These are phyloP conservation scores for Thinopyrum obtusiflorum DNA, from an alignment of 202 grass and related monocot genomes.

Conservation along the genomic window DNA sequence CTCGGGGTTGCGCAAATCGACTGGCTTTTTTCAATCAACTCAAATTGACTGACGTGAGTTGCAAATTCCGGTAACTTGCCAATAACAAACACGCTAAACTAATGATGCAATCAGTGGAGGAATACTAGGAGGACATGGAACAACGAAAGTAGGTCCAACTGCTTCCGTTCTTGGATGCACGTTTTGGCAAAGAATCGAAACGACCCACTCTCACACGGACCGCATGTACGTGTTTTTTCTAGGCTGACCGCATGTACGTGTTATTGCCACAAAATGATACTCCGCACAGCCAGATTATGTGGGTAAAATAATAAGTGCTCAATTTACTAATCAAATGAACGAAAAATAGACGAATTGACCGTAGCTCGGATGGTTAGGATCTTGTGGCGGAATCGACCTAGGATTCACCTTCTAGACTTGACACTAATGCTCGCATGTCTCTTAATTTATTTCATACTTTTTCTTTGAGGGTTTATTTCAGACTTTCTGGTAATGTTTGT, in stretches of 20 bases:
- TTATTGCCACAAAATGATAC: background rate
- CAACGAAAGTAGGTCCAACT: conserved; percentile 2
- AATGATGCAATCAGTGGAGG: background rate
- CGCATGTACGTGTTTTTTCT: background rate
- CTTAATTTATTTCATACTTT: too few relatives aligned
- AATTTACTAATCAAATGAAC: background rate
- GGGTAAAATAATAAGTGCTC: background rate
- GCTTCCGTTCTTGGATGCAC: conserved; percentile 14
- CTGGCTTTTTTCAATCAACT: background rate
- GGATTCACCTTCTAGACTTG: too few relatives aligned
- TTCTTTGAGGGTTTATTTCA: too few relatives aligned
- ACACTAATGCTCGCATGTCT: too few relatives aligned
- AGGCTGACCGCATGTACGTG: background rate
- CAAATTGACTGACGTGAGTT: background rate
- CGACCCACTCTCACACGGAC: background rate
- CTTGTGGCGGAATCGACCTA: too few relatives aligned
- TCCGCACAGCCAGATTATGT: background rate
- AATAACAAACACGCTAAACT: background rate
- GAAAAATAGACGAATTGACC: too few relatives aligned
- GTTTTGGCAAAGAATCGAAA: background rate
- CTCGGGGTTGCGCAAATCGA: background rate
- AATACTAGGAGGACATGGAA: background rate
- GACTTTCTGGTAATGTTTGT: too few relatives aligned
- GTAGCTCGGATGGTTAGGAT: too few relatives aligned
- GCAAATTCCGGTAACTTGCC: background rate